phyloP scores from a whole-genome alignment of 2,329 filamentous ascomycete species.

The Cercospora brassicicola region DNA sequence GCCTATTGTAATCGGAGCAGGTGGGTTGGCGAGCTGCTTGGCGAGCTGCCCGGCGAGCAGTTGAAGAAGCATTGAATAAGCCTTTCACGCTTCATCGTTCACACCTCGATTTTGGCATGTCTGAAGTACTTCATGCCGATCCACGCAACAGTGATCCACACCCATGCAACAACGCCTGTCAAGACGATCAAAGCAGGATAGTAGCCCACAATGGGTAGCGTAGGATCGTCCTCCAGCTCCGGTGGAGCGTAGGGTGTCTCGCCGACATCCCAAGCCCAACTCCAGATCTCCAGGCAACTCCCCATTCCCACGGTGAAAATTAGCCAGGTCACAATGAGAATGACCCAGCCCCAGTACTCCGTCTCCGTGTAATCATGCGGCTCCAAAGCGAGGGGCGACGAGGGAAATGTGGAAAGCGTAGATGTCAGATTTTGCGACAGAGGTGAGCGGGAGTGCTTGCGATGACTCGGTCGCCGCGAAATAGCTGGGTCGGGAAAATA shows the following conservation, averaged over 20 bases:
- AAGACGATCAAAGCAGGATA: slow-evolving; percentile 93
- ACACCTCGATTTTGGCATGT: slow-evolving; percentile 81
- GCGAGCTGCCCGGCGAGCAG: background rate
- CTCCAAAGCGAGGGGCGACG: slow-evolving; percentile 41
- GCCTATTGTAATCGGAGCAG: background rate
- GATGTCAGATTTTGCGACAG: slow-evolving; percentile 31
- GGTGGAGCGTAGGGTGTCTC: slow-evolving; percentile 94
- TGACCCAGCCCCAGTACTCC: slow-evolving; percentile 97
- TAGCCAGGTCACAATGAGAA: slow-evolving; percentile 86
- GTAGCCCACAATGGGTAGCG: slow-evolving; percentile 92
- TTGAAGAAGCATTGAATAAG: background rate
- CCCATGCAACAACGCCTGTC: slow-evolving; percentile 95
- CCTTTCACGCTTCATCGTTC: background rate
- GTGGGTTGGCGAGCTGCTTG: background rate
- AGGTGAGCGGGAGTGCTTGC: slow-evolving; percentile 27
- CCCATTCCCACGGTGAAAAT: slow-evolving; percentile 97
- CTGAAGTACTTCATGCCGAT: slow-evolving; percentile 99
- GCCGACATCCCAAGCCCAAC: slow-evolving; percentile 98
- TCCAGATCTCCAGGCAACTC: slow-evolving; percentile 91
- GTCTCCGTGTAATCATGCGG: slow-evolving; percentile 93
- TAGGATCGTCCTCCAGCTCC: slow-evolving; percentile 91
- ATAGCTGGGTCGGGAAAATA: slow-evolving; percentile 34
- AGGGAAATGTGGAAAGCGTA: slow-evolving; percentile 20
- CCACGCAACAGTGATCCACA: slow-evolving; percentile 97
- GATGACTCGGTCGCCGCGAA: slow-evolving; percentile 23